Conservation (phyloP, 1,284 basidiomycete species). For the Cutaneotrichosporon arboriforme region DNA sequence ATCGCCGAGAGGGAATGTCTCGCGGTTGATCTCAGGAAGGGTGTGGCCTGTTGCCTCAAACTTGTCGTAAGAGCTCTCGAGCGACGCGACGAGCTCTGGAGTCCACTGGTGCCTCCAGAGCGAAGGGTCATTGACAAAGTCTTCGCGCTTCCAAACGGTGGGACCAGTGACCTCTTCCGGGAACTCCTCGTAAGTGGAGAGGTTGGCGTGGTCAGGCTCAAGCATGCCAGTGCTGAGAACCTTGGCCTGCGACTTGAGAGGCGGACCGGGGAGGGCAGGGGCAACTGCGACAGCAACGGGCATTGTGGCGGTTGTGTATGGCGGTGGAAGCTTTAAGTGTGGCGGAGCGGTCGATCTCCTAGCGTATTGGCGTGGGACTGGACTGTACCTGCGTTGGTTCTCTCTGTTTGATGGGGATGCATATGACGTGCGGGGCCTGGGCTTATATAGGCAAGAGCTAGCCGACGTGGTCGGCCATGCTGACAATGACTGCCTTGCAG, state of each 20-base stretch:
- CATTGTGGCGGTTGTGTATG: slow-evolving; percentile 1
- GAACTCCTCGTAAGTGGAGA: slow-evolving; percentile 37
- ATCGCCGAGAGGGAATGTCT: slow-evolving; percentile 27
- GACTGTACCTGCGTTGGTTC: no score
- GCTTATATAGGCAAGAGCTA: no score
- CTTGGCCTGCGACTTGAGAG: slow-evolving; percentile 4
- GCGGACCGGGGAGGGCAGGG: slow-evolving; percentile 1
- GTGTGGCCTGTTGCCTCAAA: slow-evolving; percentile 22
- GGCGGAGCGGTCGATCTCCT: no score
- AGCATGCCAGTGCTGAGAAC: slow-evolving; percentile 31
- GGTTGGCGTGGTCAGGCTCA: slow-evolving; percentile 20
- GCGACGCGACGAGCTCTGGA: slow-evolving; percentile 21
- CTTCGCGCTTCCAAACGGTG: slow-evolving; percentile 35
- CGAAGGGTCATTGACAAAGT: slow-evolving; percentile 23
- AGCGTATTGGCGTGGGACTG: no score
- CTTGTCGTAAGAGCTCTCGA: slow-evolving; percentile 28
- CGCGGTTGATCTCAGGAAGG: slow-evolving; percentile 29
- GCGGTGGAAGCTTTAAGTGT: neutral
- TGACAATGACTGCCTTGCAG: no score
- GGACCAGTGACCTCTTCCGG: slow-evolving; percentile 41
- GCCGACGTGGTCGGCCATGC: no score
- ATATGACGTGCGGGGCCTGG: no score
- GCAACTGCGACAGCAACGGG: slow-evolving; percentile 5
- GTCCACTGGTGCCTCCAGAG: slow-evolving; percentile 34
- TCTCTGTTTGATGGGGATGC: no score